Evolutionary conservation across 768 basidiomycete genomes (phyloP).

Genomic region (Lentinula guzmanii): DNA sequence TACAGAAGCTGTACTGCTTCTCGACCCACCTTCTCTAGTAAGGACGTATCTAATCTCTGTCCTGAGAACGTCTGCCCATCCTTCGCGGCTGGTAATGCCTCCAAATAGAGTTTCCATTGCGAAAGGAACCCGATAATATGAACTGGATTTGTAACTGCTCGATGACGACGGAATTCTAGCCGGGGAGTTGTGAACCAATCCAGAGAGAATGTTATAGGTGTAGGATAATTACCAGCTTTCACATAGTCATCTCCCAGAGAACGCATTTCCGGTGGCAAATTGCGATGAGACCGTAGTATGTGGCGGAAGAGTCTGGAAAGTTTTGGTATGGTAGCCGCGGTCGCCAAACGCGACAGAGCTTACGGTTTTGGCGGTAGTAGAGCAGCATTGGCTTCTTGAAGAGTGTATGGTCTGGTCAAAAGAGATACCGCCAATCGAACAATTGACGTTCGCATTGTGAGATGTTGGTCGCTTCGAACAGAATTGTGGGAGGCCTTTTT

Average conservation of each 20-base stretch:
- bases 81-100: slow-evolving; percentile 49
- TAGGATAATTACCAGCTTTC: slow-evolving; percentile 51
- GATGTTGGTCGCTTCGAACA: neutral
- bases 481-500: no score
- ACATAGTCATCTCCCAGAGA: slow-evolving; percentile 82
- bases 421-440: slow-evolving; percentile 51
- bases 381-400: slow-evolving; percentile 57
- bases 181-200: slow-evolving; percentile 1
- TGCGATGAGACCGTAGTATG: slow-evolving; percentile 73
- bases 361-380: slow-evolving; percentile 84
- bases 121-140: slow-evolving; percentile 93
- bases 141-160: slow-evolving; percentile 71
- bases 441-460: slow-evolving; percentile 34
- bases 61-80: slow-evolving; percentile 47
- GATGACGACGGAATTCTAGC: slow-evolving; percentile 86
- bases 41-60: slow-evolving; percentile 61
- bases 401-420: slow-evolving; percentile 49
- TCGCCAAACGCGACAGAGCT: neutral
- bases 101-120: slow-evolving; percentile 93
- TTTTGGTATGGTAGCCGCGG: neutral
- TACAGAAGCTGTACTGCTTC: neutral
- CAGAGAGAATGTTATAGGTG: neutral
- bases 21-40: slow-evolving; percentile 66
- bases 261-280: slow-evolving; percentile 72
- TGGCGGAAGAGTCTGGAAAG: slow-evolving; percentile 67